These are phyloP conservation scores for Fusarium incarnatum DNA, from an alignment of 2,329 filamentous ascomycete species.

Conservation along the genomic window DNA sequence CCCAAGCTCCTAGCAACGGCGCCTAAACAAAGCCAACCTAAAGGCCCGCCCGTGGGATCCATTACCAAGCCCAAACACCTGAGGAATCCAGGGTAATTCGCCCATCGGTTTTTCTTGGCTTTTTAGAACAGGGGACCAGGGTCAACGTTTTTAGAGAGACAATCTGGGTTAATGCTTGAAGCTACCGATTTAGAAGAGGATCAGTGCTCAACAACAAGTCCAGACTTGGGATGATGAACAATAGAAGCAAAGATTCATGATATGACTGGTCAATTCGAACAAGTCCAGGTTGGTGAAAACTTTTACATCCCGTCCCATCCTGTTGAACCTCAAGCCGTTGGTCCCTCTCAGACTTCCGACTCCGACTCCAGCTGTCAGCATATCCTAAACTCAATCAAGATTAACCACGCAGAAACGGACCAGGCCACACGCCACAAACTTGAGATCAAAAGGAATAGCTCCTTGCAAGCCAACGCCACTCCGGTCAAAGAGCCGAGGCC, in stretches of 20 bases:
- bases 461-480: slow-evolving; percentile 22
- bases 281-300: background rate
- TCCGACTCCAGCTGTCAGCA: background rate
- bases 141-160: slow-evolving; percentile 14
- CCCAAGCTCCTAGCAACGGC: slow-evolving; percentile 47
- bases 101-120: slow-evolving; percentile 32
- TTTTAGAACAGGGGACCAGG: slow-evolving; percentile 16
- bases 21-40: slow-evolving; percentile 43
- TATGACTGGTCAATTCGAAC: background rate
- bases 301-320: background rate
- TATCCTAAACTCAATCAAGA: slow-evolving; percentile 35
- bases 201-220: slow-evolving; percentile 2
- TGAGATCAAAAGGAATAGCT: slow-evolving; percentile 29
- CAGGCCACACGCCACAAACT: slow-evolving; percentile 29
- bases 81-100: slow-evolving; percentile 27
- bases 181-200: background rate
- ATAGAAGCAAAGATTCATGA: background rate
- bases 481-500: slow-evolving; percentile 35
- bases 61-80: slow-evolving; percentile 22
- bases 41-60: slow-evolving; percentile 20
- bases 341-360: background rate
- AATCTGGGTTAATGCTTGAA: slow-evolving; percentile 13
- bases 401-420: slow-evolving; percentile 40
- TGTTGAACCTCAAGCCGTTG: slow-evolving; percentile 5
- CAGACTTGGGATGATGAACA: slow-evolving; percentile 10